Evolutionary conservation across 768 basidiomycete species (phyloP).

Genomic region (Leccinum uliginosum): DNA sequence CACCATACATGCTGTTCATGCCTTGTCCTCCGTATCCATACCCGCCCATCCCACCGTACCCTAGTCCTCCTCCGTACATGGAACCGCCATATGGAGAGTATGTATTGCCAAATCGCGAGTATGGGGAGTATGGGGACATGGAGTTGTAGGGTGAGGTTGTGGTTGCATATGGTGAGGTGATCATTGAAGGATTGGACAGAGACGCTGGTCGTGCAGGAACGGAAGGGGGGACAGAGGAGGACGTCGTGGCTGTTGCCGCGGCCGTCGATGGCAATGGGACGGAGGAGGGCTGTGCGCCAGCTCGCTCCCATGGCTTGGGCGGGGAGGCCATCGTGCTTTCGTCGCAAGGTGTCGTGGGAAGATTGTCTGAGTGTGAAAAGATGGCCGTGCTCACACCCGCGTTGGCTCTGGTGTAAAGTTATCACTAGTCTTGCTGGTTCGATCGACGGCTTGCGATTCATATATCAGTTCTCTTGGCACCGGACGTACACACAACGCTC

Average conservation of each 20-base stretch:
- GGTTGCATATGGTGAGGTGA: constrained; percentile 32
- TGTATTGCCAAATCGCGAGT: constrained; percentile 32
- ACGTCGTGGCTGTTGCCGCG: constrained; percentile 13
- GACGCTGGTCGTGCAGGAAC: constrained; percentile 64
- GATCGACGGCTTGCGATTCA: no score
- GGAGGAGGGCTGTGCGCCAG: constrained; percentile 34
- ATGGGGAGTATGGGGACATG: constrained; percentile 45
- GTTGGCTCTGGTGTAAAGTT: no score
- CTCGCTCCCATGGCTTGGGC: constrained; percentile 88
- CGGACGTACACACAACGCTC: no score
- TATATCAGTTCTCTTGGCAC: no score
- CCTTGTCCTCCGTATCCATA: constrained; percentile 45
- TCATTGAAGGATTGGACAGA: constrained; percentile 37
- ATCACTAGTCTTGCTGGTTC: no score
- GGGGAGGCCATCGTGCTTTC: constrained; percentile 76
- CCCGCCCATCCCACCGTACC: constrained; percentile 38
- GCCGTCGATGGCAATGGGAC: constrained; percentile 22
- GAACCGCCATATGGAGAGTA: constrained; percentile 34
- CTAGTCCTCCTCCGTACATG: constrained; percentile 30
- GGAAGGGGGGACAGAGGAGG: constrained; percentile 36
- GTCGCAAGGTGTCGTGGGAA: constrained; percentile 21
- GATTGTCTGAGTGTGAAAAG: background rate
- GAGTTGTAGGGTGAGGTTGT: constrained; percentile 42
- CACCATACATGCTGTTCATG: constrained; percentile 45
- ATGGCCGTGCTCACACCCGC: no score